These are phyloP conservation scores for Auriculariales sp. DNA, from an alignment of 768 basidiomycete species.

Conservation along the genomic window DNA sequence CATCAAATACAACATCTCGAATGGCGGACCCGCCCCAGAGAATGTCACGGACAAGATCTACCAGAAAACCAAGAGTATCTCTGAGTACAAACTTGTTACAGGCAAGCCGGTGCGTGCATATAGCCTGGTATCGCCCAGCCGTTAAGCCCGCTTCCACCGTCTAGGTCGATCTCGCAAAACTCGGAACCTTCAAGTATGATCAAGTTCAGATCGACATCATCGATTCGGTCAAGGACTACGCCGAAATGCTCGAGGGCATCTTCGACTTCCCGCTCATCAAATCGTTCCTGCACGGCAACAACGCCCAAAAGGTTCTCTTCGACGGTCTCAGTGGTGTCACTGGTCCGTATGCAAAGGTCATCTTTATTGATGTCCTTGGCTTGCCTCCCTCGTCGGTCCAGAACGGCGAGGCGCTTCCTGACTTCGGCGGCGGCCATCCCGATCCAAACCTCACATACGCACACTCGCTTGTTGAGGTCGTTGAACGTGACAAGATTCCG, in stretches of 20 bases:
- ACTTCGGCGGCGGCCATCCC: constrained; percentile 96
- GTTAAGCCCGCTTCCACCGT: background rate
- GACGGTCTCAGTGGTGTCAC: constrained; percentile 96
- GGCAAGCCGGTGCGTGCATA: constrained; percentile 45
- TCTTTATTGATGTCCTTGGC: constrained; percentile 72
- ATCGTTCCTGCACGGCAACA: constrained; percentile 59
- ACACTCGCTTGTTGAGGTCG: constrained; percentile 80
- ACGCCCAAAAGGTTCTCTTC: constrained; percentile 74
- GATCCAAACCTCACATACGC: constrained; percentile 99
- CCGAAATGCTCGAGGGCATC: constrained; percentile 68
- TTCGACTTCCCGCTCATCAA: constrained; percentile 94
- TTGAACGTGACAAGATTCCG: constrained; percentile 70
- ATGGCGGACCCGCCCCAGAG: constrained; percentile 96
- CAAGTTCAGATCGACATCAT: constrained; percentile 79
- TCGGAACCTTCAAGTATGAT: constrained; percentile 68
- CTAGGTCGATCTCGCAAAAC: constrained; percentile 72
- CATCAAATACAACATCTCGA: constrained; percentile 97
- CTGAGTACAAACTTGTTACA: constrained; percentile 73
- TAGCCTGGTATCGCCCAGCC: background rate
- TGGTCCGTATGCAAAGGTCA: constrained; percentile 84
- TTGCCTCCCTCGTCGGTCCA: constrained; percentile 71
- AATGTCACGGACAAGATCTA: constrained; percentile 91
- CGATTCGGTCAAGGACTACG: constrained; percentile 86
- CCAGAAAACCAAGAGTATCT: constrained; percentile 78
- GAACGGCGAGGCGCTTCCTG: constrained; percentile 82